Evolutionary conservation across 371 early-diverging fungal species (phyloP), one percentile per base, ranked within the genome.

Genomic region (Mucor indicus): DNA sequence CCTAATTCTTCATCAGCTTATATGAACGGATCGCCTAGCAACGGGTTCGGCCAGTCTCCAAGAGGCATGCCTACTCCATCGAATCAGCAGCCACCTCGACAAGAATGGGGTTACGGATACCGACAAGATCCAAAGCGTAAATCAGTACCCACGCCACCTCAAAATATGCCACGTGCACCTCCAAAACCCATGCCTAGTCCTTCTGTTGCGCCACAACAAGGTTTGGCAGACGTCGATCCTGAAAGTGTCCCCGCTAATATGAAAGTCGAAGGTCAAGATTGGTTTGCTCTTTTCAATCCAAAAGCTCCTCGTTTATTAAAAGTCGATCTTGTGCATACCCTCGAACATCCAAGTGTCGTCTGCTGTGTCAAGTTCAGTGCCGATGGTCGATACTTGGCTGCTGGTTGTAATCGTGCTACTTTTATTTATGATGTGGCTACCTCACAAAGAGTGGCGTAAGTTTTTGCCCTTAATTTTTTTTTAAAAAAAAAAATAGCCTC

Each of bases 331-430:
- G 74, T 90, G 20, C 89, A 93, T 57, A 89, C 84, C 8, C 68
- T 96, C 50, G 93, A 94, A 22, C 97, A 96, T 67, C 32, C 49
- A 10, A 85, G 87, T 56, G 98, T 98, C 12, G 98, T 97, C 6
- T 98, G 98, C 71, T 98, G 96, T 66, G 96, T 97, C 40, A 87
- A 89, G 48, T 98, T 96, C 56, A 94, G 94, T 53, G 73, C 81
- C 12, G 94, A 96, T 61, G 97, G 97, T 38, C 84, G 87, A 52
- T 88, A 81, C 48, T 77, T 98, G 30, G 98, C 97, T 19, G 93
- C 97, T 1, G 98, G 98, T 6, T 96, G 95, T 77, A 97, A 96
- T 67, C 85, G 87, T 37, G 85, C 81, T 25, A 90, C 96, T 1
- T 90, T 88, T 57, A 87, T 98, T 39, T 96, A 86, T 64, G 94